Percentiles rank a stretch among this genome's conserved stretches.
phyloP scores from a whole-genome alignment of 176 grass and related monocot genomes.

The Stipa capillata region DNA sequence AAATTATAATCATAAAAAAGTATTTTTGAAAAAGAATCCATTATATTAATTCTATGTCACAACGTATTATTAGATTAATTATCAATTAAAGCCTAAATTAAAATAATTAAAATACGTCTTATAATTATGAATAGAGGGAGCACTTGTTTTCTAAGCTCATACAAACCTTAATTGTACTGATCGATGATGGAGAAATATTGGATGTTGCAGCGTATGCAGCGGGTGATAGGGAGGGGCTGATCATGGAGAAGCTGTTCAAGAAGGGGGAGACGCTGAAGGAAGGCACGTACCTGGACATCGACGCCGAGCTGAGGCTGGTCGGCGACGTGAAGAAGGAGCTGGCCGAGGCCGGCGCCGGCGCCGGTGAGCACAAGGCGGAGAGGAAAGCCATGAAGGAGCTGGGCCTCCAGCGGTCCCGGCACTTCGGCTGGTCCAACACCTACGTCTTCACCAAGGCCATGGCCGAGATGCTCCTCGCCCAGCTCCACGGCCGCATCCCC shows the following conservation, averaged over 20 bases:
- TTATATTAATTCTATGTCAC: too few species aligned
- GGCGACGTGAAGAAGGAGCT: constrained; percentile 40
- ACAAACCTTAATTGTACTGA: too few species aligned
- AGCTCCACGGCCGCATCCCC: constrained; percentile 27
- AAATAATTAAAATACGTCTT: too few species aligned
- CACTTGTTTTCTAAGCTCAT: too few species aligned
- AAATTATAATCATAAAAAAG: too few species aligned
- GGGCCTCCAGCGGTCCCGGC: constrained; percentile 45
- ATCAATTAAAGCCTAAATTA: too few species aligned
- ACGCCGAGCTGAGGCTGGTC: constrained; percentile 51
- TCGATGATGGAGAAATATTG: too few species aligned
- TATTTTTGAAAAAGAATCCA: too few species aligned
- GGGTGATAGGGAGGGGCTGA: constrained; percentile 29
- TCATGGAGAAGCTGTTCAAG: constrained; percentile 52
- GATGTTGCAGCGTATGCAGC: constrained; percentile 17
- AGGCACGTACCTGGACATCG: constrained; percentile 53
- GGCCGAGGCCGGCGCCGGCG: neutral
- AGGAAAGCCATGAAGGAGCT: constrained; percentile 70
- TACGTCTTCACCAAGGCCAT: constrained; percentile 89
- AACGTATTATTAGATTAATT: too few species aligned
- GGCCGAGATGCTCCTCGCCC: constrained; percentile 48
- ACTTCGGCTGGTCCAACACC: constrained; percentile 84
- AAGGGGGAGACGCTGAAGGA: constrained; percentile 42
- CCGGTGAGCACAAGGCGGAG: neutral
- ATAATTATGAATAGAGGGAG: too few species aligned